These are phyloP conservation scores for Apophysomyces trapeziformis DNA, from an alignment of 371 early-diverging fungal species.

Conservation along the genomic window DNA sequence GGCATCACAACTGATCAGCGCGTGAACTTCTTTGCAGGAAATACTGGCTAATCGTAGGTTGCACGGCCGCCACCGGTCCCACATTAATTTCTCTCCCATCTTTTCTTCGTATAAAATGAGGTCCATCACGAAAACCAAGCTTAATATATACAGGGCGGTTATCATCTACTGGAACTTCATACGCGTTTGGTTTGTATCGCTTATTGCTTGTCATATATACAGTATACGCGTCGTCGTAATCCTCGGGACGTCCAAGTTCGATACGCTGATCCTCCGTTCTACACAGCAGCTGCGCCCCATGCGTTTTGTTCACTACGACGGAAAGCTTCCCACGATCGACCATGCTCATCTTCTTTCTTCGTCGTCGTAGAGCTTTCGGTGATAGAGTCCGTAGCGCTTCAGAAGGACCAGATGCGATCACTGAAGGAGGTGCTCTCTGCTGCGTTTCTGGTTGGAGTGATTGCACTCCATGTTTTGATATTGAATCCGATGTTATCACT, in stretches of 20 bases:
- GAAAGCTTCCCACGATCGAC: neutral
- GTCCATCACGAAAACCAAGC: neutral
- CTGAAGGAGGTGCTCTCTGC: no score
- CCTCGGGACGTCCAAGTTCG: neutral
- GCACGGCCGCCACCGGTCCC: neutral
- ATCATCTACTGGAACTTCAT: neutral
- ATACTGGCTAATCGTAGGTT: neutral
- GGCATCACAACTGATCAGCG: neutral
- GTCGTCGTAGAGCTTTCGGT: neutral
- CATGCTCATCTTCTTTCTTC: neutral
- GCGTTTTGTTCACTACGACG: neutral
- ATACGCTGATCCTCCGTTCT: neutral
- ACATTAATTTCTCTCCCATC: neutral
- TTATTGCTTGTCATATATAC: neutral
- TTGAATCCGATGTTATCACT: no score
- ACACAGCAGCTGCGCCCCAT: neutral
- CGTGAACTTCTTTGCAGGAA: conserved; percentile 1
- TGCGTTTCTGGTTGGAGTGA: no score
- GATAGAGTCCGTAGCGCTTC: neutral
- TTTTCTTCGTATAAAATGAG: neutral
- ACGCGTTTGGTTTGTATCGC: neutral
- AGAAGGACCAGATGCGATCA: neutral
- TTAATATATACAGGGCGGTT: conserved; percentile 4
- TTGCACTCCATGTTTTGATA: no score
- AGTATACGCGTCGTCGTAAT: conserved; percentile 3